A percentile compares a stretch with the other conserved stretches of the same genome.
Conservation (phyloP, 495 filamentous ascomycete genomes). For the Xylaria sp. region DNA sequence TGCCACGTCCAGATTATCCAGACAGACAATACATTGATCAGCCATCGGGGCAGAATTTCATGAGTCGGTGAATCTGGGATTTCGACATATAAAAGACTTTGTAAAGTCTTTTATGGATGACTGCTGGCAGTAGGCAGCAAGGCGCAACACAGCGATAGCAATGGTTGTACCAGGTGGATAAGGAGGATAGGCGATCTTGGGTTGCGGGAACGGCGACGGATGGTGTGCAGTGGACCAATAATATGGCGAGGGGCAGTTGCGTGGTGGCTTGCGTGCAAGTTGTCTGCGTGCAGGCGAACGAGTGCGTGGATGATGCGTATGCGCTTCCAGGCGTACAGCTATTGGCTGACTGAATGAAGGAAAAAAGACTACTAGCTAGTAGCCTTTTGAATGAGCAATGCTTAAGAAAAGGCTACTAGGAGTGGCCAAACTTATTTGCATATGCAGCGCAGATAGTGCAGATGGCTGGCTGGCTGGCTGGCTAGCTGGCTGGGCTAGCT, state of each 20-base stretch:
- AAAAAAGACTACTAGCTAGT: conserved; percentile 25
- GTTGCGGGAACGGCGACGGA: conserved; percentile 11
- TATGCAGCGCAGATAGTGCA: conserved; percentile 14
- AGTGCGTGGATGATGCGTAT: conserved; percentile 14
- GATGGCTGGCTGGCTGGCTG: conserved; percentile 7
- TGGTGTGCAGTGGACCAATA: conserved; percentile 23
- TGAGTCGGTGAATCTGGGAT: conserved; percentile 39
- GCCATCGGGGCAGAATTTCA: conserved; percentile 66
- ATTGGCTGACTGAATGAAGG: conserved; percentile 14
- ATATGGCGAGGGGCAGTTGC: conserved; percentile 18
- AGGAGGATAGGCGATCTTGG: conserved; percentile 21
- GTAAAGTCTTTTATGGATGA: conserved; percentile 31
- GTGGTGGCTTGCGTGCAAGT: conserved; percentile 10
- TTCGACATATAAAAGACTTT: conserved; percentile 47
- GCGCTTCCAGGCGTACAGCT: conserved; percentile 17
- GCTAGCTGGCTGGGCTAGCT: too few relatives aligned
- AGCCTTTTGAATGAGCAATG: conserved; percentile 22
- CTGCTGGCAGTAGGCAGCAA: conserved; percentile 29
- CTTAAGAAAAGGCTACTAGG: conserved; percentile 22
- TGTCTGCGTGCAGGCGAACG: conserved; percentile 8
- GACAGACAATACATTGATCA: conserved; percentile 95
- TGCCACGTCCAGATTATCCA: conserved; percentile 78
- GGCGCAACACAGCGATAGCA: conserved; percentile 16
- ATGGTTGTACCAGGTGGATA: conserved; percentile 32
- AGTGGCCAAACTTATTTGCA: conserved; percentile 22